Evolutionary conservation across 495 filamentous ascomycete species (phyloP), one percentile per base, ranked within the genome.

Genomic region (Ascobolus immersus): DNA sequence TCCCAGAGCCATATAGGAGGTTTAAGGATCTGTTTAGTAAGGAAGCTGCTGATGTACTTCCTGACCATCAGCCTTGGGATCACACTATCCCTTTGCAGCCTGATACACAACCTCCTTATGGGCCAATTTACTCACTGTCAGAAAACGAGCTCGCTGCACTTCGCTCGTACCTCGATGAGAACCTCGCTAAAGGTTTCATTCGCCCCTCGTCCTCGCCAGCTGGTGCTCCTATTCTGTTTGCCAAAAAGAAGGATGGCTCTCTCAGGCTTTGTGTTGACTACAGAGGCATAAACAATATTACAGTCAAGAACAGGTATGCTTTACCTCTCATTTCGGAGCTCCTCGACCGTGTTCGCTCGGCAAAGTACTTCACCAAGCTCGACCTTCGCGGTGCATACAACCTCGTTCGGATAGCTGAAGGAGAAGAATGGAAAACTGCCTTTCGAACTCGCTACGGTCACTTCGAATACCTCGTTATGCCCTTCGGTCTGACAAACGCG

Each of bases 211-310:
- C 24, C 7, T 35, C 17, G 5, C 25, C 37, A 0, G 28, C 26
- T 7, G 17, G 14, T 10, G 24, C 35, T 3, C 35, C 26, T 9
- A 42, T 64, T 9, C 29, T 62, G 0, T 53, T 64, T 26, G 46
- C 41, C 0, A 11, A 19, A 3, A 64, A 61, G 33, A 32, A 30
- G 1, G 42, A 46, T 14, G 49, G 52, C 4, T 36, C 38, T 1
- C 23, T 62, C 0, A 33, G 47, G 0, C 39, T 70, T 25, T 66
- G 50, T 48, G 41, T 63, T 0, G 49, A 67, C 28, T 67, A 59
- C 32, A 36, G 44, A 5, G 43, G 40, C 5, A 28, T 64, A 1
- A 67, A 67, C 33, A 29, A 18, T 0, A 31, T 62, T 0, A 64
- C 49, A 0, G 41, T 37, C 2, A 59, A 59, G 36, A 52, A 67